Evolutionary conservation across 2,329 filamentous ascomycete species (phyloP), one percentile per base, ranked within the genome.

Genomic region (Calonectria naviculata): DNA sequence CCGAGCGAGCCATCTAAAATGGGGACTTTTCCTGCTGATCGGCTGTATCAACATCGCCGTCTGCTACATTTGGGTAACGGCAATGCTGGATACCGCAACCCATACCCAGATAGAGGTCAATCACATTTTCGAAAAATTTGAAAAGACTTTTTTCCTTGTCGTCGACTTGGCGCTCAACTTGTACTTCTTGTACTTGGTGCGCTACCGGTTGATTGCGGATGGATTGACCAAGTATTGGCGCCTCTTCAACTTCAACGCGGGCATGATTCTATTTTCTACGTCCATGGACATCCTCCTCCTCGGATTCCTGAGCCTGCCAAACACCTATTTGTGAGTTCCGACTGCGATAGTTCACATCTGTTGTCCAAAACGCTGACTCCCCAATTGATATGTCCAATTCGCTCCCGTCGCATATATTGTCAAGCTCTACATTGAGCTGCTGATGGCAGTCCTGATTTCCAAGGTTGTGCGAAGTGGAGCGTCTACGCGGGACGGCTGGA

Each of bases 341-440:
- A 66, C 9, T 52, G 13, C 12, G 5, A 9, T 26, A 7, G 5
- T 69, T 0, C 70, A 71, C 8, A 38, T 65, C 65, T 70, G 4
- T 13, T 38, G 0, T 1, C 21, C 7, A 70, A 58, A 42, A 34
- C 63, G 10, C 41, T 71, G 65, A 36, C 70, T 65, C 10, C 73
- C 71, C 28, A 62, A 67, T 44, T 78, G 80, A 69, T 81, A 79
- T 71, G 84, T 87, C 38, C 86, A 88, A 74, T 87, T 89, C 72
- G 85, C 87, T 36, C 87, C 87, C 0, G 81, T 88, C 4, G 86
- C 86, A 3, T 89, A 88, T 72, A 83, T 87, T 29, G 83, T 88
- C 64, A 89, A 89, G 71, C 83, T 89, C 19, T 85, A 89, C 72
- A 88, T 89, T 72, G 87, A 89, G 73, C 83, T 89, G 75, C 83